Base-by-base conservation (phyloP, 192 early-diverging fungal species). In the Coemansia sp. region DNA sequence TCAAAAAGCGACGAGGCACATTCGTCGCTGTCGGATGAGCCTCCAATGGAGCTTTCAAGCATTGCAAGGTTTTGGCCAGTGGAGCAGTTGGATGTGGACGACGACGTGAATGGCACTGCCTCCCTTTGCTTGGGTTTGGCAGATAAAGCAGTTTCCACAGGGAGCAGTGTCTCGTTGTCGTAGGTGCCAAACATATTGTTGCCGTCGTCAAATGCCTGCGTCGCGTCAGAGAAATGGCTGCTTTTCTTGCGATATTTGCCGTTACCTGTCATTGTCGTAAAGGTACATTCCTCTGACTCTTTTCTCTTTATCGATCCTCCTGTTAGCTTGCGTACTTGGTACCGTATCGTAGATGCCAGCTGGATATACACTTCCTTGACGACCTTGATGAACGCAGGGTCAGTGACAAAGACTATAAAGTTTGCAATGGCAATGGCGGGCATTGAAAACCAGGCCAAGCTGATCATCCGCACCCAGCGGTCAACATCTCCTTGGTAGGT, bases 341-440 rank as follows among this genome's bases (percentile, higher is more conserved):
- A 26, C 52, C 26, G 24, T 15, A 71, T 34, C 43, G 21, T 35
- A 2, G 16, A 14, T 14, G 20, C 4, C 24, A 77, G 11, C 18
- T 9, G 16, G 12, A 39, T 55, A 14, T 24, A 34, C 24, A 78
- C 63, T 34, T 73, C 71, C 15, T 36, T 44, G 16, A 69, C 48
- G 41, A 73, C 71, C 21, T 59, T 43, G 14, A 72, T 38, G 6
- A 78, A 63, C 0, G 71, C 70, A 7, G 76, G 63, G 44, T 78
- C 76, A 18, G 71, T 78, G 48, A 66, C 45, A 55, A 78, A 78
- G 2, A 73, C 67, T 2, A 69, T 5, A 63, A 78, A 78, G 55
- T 73, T 78, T 1, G 62, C 36, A 10, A 78, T 21, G 21, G 24
- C 62, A 16, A 65, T 44, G 8, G 71, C 63, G 6, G 52, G 55